phyloP scores from a whole-genome alignment of 2,329 filamentous ascomycete species.

The Penicillium sp. region DNA sequence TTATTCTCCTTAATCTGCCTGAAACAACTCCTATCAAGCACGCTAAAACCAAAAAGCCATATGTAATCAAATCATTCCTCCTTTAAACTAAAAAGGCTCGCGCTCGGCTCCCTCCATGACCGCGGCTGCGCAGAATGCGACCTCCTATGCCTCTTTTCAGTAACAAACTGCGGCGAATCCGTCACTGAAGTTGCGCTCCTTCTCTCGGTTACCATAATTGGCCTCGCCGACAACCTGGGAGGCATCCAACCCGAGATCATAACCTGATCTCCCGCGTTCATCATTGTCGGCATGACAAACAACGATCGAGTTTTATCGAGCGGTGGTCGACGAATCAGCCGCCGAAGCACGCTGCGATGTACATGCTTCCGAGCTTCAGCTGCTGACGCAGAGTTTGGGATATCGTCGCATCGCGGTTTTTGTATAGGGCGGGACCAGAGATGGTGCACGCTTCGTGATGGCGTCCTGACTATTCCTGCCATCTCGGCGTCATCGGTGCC shows the following conservation, averaged over 20 bases:
- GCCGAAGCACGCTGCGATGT: constrained; percentile 25
- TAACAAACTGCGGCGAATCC: constrained; percentile 11
- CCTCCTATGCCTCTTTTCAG: constrained; percentile 32
- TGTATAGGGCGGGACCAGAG: constrained; percentile 24
- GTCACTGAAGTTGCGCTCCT: not conserved
- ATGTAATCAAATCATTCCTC: constrained; percentile 24
- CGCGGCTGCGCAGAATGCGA: constrained; percentile 41
- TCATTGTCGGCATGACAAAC: constrained; percentile 28
- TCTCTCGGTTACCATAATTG: constrained; percentile 2
- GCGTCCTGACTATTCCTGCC: constrained; percentile 33
- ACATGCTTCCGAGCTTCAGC: constrained; percentile 13
- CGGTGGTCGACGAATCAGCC: constrained; percentile 30
- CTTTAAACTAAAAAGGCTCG: constrained; percentile 35
- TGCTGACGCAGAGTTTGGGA: constrained; percentile 2
- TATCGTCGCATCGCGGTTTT: not conserved
- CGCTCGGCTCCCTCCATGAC: constrained; percentile 37
- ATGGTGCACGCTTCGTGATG: constrained; percentile 16
- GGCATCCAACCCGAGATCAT: constrained; percentile 25
- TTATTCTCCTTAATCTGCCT: not conserved
- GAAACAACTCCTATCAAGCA: not conserved
- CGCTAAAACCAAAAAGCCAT: not conserved
- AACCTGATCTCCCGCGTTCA: constrained; percentile 14
- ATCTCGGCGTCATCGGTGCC: constrained; percentile 32
- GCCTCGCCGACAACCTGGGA: not conserved
- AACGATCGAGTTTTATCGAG: constrained; percentile 34